phyloP scores from a whole-genome alignment of 1,284 basidiomycete species.

The Malassezia slooffiae region DNA sequence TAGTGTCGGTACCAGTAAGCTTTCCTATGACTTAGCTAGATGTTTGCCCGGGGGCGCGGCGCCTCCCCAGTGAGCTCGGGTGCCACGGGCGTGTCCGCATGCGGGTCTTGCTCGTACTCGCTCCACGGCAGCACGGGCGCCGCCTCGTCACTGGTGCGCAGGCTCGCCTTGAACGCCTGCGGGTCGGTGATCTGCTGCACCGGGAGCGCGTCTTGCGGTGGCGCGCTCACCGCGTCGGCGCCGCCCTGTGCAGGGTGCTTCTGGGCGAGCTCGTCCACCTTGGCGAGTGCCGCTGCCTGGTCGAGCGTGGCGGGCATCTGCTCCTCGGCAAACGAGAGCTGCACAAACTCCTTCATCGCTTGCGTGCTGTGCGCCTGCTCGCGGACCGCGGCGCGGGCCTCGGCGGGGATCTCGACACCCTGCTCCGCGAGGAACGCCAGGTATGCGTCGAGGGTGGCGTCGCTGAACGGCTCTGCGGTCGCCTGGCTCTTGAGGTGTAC shows the following conservation, averaged over 20 bases:
- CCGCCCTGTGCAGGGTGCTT: constrained; percentile 54
- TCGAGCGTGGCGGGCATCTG: constrained; percentile 47
- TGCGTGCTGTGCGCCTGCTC: constrained; percentile 51
- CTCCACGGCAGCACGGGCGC: constrained; percentile 44
- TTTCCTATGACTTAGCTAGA: too few species aligned
- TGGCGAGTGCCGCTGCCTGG: constrained; percentile 52
- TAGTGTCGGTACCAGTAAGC: too few species aligned
- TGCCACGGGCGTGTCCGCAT: background rate
- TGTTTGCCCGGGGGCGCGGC: too few species aligned
- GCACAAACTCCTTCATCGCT: constrained; percentile 29
- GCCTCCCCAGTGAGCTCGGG: too few species aligned
- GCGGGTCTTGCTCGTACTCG: constrained; percentile 21
- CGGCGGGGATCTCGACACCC: constrained; percentile 54
- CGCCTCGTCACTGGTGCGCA: constrained; percentile 50
- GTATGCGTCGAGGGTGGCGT: constrained; percentile 59
- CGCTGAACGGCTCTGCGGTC: constrained; percentile 55
- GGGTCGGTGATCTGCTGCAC: constrained; percentile 58
- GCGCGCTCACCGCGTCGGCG: constrained; percentile 44
- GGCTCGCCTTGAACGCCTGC: constrained; percentile 59
- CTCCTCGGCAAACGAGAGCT: constrained; percentile 43
- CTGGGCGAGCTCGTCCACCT: constrained; percentile 57
- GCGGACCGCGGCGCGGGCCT: constrained; percentile 51
- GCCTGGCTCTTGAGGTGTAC: constrained; percentile 47
- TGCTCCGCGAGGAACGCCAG: constrained; percentile 53
- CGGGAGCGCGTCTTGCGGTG: constrained; percentile 51